These are phyloP conservation scores for Coemansia sp. DNA, from an alignment of 192 early-diverging fungal genomes.

Conservation along the genomic window DNA sequence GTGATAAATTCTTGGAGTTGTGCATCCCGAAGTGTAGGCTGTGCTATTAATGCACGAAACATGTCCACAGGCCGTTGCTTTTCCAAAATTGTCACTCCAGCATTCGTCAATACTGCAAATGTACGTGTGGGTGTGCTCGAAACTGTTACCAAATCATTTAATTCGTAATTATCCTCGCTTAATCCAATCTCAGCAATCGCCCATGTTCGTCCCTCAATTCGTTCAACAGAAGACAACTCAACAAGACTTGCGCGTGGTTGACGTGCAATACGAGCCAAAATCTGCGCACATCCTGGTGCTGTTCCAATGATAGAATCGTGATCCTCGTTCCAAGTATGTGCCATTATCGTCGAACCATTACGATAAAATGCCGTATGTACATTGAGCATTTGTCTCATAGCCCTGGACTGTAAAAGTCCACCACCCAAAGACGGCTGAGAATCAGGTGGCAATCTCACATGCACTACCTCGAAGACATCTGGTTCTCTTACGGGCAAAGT, in stretches of 20 bases:
- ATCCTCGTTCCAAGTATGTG: conserved; percentile 66
- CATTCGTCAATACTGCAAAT: conserved; percentile 75
- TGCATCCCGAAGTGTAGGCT: conserved; percentile 37
- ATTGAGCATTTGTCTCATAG: conserved; percentile 19
- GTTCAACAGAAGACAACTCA: conserved; percentile 54
- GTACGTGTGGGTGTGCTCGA: conserved; percentile 57
- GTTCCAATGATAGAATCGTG: conserved; percentile 66
- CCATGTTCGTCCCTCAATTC: conserved; percentile 80
- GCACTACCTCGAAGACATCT: conserved; percentile 60
- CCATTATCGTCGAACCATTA: conserved; percentile 67
- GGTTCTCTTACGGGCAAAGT: conserved; percentile 36
- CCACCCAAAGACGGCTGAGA: conserved; percentile 28
- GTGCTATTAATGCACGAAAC: conserved; percentile 60
- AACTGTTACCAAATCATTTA: conserved; percentile 71
- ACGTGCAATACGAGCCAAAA: conserved; percentile 35
- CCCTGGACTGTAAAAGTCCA: conserved; percentile 9
- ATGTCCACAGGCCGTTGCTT: conserved; percentile 81
- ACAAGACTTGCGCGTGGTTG: conserved; percentile 43
- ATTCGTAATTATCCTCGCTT: conserved; percentile 15
- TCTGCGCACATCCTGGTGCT: conserved; percentile 64
- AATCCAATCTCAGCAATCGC: conserved; percentile 64
- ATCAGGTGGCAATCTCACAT: conserved; percentile 69
- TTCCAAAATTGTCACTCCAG: conserved; percentile 63
- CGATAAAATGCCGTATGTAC: conserved; percentile 68
- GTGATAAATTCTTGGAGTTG: conserved; percentile 57